phyloP scores from a whole-genome alignment of 495 filamentous ascomycete genomes.

The Penicillium samsonianum region DNA sequence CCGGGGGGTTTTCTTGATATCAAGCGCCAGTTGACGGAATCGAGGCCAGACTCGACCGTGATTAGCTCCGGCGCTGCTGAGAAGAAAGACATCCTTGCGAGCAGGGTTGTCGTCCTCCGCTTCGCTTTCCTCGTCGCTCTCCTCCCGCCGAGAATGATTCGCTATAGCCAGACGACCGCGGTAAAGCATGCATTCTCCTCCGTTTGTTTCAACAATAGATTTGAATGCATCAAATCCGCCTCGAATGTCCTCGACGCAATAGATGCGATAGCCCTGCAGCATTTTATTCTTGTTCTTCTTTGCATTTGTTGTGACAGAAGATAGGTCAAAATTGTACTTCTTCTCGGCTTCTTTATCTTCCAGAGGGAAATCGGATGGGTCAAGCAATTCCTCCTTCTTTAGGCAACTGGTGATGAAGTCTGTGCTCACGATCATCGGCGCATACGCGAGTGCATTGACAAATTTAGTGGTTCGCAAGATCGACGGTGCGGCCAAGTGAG shows the following conservation, averaged over 20 bases:
- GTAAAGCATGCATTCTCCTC: slow-evolving; percentile 78
- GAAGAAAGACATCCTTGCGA: slow-evolving; percentile 73
- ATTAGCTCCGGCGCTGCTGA: slow-evolving; percentile 61
- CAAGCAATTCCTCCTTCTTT: slow-evolving; percentile 56
- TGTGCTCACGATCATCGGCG: slow-evolving; percentile 69
- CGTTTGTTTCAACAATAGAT: slow-evolving; percentile 83
- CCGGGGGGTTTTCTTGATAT: slow-evolving; percentile 67
- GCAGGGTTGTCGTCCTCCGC: slow-evolving; percentile 57
- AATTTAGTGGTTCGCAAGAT: slow-evolving; percentile 93
- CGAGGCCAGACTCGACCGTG: slow-evolving; percentile 77
- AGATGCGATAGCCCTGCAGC: slow-evolving; percentile 70
- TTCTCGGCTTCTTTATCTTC: slow-evolving; percentile 70
- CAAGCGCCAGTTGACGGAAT: slow-evolving; percentile 74
- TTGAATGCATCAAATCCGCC: slow-evolving; percentile 83
- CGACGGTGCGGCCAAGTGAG: slow-evolving; percentile 83
- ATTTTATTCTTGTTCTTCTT: slow-evolving; percentile 73
- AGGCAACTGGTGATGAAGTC: slow-evolving; percentile 80
- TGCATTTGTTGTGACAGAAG: slow-evolving; percentile 64
- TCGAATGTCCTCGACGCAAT: slow-evolving; percentile 72
- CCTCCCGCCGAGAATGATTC: slow-evolving; percentile 47
- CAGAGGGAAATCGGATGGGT: slow-evolving; percentile 63
- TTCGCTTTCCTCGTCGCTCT: slow-evolving; percentile 50
- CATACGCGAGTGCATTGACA: slow-evolving; percentile 77
- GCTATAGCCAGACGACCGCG: slow-evolving; percentile 64
- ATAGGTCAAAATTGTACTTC: slow-evolving; percentile 65